Base-by-base conservation (phyloP, 2,329 filamentous ascomycete genomes). In the Microcyclosporella mali region DNA sequence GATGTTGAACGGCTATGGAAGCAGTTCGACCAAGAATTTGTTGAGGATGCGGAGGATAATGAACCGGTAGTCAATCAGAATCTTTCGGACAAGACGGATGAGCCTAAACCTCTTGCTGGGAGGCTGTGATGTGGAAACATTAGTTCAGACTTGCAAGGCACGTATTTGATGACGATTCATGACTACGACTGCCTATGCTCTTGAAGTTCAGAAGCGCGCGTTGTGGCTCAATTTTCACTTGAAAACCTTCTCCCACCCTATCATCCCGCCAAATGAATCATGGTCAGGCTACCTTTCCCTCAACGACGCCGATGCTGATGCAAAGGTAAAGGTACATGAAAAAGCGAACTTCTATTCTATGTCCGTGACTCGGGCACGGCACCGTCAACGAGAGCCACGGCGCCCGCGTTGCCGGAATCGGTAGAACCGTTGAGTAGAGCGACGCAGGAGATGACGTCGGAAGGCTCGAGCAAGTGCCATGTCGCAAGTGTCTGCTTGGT, bases 401-500 rank as follows among this genome's bases (percentile, higher is more conserved):
- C 56, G 8, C 56, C 60, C 17, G 50, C 57, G 44, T 54, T 53
- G 12, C 54, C 53, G 15, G 41, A 52, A 41, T 64, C 61, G 12
- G 53, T 50, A 19, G 49, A 51, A 14, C 59, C 61, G 42, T 63
- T 64, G 16, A 64, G 56, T 37, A 62, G 46, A 11, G 59, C 59
- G 38, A 64, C 53, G 29, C 57, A 55, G 7, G 61, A 62, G 55
- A 97, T 83, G 42, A 97, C 88, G 64, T 97, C 89, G 45, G 81
- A 73, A 0, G 92, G 88, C 63, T 95, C 89, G 7, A 94, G 74
- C 9, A 97, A 70, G 65, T 95, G 89, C 82, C 87, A 95, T 54
- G 81, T 82, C 12, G 92, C 92, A 42, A 94, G 73, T 2, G 92
- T 97, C 59, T 88, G 83, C 72, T 95, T 95, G 42, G 84, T 89